Evolutionary conservation across 2,329 filamentous ascomycete genomes (phyloP).

Genomic region (Parafenestella ontariensis): DNA sequence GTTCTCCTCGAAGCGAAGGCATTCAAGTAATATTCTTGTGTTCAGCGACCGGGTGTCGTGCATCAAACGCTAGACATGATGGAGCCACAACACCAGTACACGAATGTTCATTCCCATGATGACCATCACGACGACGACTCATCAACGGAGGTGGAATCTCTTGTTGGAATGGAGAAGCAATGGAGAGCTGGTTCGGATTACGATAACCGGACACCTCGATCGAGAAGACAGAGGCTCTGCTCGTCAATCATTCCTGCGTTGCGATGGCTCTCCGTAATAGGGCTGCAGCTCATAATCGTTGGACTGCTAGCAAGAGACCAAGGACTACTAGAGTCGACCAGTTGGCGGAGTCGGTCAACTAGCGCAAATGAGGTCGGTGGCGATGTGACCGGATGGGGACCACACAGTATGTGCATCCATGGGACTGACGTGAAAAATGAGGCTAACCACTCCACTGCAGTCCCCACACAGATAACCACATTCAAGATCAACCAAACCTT

Average conservation of each 20-base stretch:
- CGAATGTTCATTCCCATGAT: slow-evolving; percentile 31
- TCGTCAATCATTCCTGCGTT: slow-evolving; percentile 22
- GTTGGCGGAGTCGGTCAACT: slow-evolving; percentile 25
- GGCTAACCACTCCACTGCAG: slow-evolving; percentile 17
- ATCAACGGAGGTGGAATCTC: slow-evolving; percentile 43
- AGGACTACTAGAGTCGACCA: slow-evolving; percentile 31
- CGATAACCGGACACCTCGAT: slow-evolving; percentile 17
- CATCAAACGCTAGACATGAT: slow-evolving; percentile 24
- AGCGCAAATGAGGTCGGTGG: slow-evolving; percentile 42
- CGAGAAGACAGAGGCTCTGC: slow-evolving; percentile 26
- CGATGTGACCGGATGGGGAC: slow-evolving; percentile 43
- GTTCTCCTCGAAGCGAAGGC: too few species aligned
- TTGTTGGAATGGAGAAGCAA: slow-evolving; percentile 38
- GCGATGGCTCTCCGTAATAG: slow-evolving; percentile 41
- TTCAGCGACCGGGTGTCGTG: slow-evolving; percentile 29
- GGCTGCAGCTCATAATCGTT: slow-evolving; percentile 40
- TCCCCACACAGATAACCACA: slow-evolving; percentile 42
- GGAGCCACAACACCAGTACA: slow-evolving; percentile 41
- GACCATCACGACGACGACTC: slow-evolving; percentile 39
- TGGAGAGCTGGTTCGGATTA: slow-evolving; percentile 32
- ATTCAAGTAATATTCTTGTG: slow-evolving; percentile 6
- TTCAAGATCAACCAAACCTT: slow-evolving; percentile 46
- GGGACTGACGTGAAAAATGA: background rate
- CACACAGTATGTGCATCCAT: slow-evolving; percentile 30
- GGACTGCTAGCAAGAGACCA: slow-evolving; percentile 40